phyloP scores from a whole-genome alignment of 1,284 basidiomycete species.

The Apiotrichum akiyoshidainum region DNA sequence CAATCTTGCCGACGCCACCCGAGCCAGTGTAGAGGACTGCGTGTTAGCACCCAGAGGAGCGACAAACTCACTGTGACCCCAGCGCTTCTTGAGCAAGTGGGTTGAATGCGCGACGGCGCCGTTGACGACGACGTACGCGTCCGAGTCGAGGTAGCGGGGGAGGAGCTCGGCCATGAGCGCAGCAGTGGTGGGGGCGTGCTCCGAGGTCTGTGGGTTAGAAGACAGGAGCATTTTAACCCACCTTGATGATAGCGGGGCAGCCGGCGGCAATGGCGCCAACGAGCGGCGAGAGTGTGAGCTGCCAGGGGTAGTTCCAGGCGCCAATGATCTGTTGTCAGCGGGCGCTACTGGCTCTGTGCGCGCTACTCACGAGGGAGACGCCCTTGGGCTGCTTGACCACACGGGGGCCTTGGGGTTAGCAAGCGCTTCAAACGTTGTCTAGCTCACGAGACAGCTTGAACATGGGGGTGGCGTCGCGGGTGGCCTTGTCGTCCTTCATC shows the following conservation, averaged over 20 bases:
- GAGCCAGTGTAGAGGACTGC: conserved; percentile 65
- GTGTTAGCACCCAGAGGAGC: too few relatives aligned
- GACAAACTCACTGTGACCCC: conserved; percentile 81
- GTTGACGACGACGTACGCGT: conserved; percentile 68
- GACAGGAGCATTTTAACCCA: conserved; percentile 9
- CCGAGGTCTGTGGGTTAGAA: conserved; percentile 60
- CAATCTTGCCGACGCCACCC: conserved; percentile 68
- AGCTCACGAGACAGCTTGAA: conserved; percentile 45
- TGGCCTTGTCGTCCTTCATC: conserved; percentile 64
- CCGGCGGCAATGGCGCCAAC: conserved; percentile 77
- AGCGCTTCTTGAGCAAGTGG: conserved; percentile 72
- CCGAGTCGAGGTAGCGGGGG: conserved; percentile 75
- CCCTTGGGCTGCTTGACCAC: conserved; percentile 75
- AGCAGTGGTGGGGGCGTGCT: conserved; percentile 66
- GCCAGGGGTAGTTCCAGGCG: conserved; percentile 58
- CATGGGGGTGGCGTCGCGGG: conserved; percentile 53
- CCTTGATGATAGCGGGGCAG: conserved; percentile 68
- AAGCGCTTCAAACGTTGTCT: too few relatives aligned
- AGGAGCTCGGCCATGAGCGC: conserved; percentile 69
- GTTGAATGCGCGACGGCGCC: conserved; percentile 73
- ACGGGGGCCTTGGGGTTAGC: conserved; percentile 62
- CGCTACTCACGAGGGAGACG: conserved; percentile 58
- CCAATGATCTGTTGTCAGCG: conserved; percentile 36
- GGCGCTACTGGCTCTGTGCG: too few relatives aligned
- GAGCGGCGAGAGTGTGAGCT: conserved; percentile 58